phyloP scores from a whole-genome alignment of 2,329 filamentous ascomycete species.

The Aureobasidium subglaciale region DNA sequence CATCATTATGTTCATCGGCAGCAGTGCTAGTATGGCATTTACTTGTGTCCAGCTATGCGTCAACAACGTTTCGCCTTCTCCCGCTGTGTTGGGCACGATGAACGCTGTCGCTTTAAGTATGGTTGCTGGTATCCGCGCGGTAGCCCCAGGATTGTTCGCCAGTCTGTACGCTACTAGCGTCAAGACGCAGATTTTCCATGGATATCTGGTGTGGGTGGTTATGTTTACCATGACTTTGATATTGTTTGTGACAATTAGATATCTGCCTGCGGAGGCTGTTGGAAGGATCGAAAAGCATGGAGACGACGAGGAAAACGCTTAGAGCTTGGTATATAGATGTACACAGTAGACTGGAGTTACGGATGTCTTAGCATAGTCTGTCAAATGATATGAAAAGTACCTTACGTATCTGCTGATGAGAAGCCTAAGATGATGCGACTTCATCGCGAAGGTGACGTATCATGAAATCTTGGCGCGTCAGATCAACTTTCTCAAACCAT shows the following conservation, averaged over 20 bases:
- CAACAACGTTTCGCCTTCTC: constrained; percentile 65
- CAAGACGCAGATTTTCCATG: constrained; percentile 52
- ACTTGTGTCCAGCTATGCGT: constrained; percentile 65
- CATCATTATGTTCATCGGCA: constrained; percentile 46
- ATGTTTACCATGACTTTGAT: constrained; percentile 36
- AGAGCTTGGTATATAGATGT: background rate
- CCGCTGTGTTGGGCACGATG: constrained; percentile 59
- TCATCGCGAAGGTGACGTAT: background rate
- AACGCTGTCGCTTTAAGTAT: constrained; percentile 63
- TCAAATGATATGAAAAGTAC: too few species aligned
- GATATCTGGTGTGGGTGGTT: constrained; percentile 61
- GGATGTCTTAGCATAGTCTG: too few species aligned
- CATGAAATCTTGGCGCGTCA: background rate
- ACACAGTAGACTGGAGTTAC: background rate
- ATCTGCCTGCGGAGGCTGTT: constrained; percentile 30
- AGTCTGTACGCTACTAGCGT: constrained; percentile 63
- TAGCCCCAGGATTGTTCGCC: constrained; percentile 59
- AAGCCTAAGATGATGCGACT: background rate
- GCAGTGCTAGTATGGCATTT: constrained; percentile 61
- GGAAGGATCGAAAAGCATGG: constrained; percentile 22
- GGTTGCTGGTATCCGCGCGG: constrained; percentile 54
- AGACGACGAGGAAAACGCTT: background rate
- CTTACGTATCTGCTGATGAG: too few species aligned
- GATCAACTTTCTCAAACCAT: background rate
- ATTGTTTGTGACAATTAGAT: constrained; percentile 29